Conservation (phyloP, 1,284 basidiomycete genomes). For the Vanrija sp. region DNA sequence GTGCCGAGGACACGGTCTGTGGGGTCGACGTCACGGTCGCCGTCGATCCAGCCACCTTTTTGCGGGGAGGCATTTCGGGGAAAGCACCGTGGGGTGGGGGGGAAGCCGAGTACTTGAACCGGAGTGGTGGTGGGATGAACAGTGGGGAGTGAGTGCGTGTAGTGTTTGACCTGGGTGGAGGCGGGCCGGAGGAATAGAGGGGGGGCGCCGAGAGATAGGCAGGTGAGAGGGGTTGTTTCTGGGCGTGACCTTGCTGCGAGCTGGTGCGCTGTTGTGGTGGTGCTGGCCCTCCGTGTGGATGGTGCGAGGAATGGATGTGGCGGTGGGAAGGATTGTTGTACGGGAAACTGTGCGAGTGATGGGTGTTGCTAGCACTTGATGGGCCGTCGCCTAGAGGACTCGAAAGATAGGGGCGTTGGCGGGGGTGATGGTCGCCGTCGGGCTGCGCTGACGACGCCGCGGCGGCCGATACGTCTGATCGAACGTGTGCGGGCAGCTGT, state of each 20-base stretch:
- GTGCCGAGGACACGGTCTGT: slow-evolving; percentile 16
- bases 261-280: background rate
- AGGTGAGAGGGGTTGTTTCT: slow-evolving; percentile 9
- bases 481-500: slow-evolving; percentile 2
- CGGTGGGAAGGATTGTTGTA: slow-evolving; percentile 6
- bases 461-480: background rate
- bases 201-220: slow-evolving; percentile 16
- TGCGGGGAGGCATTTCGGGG: slow-evolving; percentile 35
- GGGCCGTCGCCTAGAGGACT: slow-evolving; percentile 19
- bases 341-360: background rate
- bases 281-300: no score
- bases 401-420: slow-evolving; percentile 12
- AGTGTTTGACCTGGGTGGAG: background rate
- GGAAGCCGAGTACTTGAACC: slow-evolving; percentile 41
- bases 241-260: slow-evolving; percentile 3
- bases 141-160: slow-evolving; percentile 26
- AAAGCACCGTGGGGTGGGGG: slow-evolving; percentile 14
- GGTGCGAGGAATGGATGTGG: background rate
- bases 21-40: slow-evolving; percentile 21
- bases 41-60: slow-evolving; percentile 27
- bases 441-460: background rate
- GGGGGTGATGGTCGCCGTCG: slow-evolving; percentile 5
- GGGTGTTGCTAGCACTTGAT: background rate
- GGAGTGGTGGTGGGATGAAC: slow-evolving; percentile 39
- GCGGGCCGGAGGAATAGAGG: slow-evolving; percentile 1